Evolutionary conservation across 1,284 basidiomycete genomes (phyloP), one percentile per base, ranked within the genome.

Genomic region (Ceratobasidium sp.): DNA sequence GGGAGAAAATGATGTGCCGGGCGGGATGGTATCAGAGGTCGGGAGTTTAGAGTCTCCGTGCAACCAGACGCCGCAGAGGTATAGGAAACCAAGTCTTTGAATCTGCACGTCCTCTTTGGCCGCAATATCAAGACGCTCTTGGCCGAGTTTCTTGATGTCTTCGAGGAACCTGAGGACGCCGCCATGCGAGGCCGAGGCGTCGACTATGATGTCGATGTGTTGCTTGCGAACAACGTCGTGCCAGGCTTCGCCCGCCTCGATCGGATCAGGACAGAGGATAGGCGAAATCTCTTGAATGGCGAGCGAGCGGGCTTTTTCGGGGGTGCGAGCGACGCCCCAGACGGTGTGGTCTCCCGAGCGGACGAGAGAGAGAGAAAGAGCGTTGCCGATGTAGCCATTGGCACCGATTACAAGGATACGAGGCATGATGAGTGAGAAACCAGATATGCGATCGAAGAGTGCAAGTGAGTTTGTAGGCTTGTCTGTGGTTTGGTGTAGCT

Each of bases 301-400:
- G n/a, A 65, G 45, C 18, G 50, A 39, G 26, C 62, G 62, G 16
- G 62, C 62, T 14, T 65, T 65, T 23, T 65, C 62, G 2, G 41
- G 21, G 8, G 62, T 65, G 8, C 62, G 62, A 26, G 62, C 62
- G 16, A 46, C 21, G 23, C 62, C 62, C 34, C 50, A 65, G 23
- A 65, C 62, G 28, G 50, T 65, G 45, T 65, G 50, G 21, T 57
- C 53, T 21, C 62, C 62, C 10, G 62, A 48, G 23, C 62, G 62
- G 21, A 48, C 30, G 30, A 65, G 62, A 9, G 62, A 48, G n/a
- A 39, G 41, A 9, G 62, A 21, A 14, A 50, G 32, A 4, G 62
- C 46, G 21, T 50, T 48, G 30, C 62, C 62, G 30, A 65, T 65
- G 62, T 50, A 65, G 28, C 62, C 62, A 9, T 6, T 57, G 16